These are phyloP conservation scores for Chrysoporthe deuterocubensis DNA, from an alignment of 2,329 filamentous ascomycete genomes.

Conservation along the genomic window DNA sequence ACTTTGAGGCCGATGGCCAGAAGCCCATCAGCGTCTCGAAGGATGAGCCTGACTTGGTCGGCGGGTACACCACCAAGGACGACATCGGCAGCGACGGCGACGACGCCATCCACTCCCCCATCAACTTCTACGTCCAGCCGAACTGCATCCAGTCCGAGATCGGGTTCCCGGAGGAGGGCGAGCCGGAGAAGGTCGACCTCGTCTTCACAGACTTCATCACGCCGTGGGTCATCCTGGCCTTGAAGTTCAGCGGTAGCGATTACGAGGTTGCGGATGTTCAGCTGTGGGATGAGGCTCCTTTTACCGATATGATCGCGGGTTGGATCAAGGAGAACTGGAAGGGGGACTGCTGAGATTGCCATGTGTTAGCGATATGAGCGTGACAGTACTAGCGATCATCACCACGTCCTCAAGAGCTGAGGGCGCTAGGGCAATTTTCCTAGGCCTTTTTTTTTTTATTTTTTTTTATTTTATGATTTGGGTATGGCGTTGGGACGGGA, in stretches of 20 bases:
- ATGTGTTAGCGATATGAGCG: background rate
- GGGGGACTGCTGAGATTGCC: slow-evolving; percentile 44
- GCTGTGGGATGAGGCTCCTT: slow-evolving; percentile 56
- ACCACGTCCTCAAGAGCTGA: slow-evolving; percentile 10
- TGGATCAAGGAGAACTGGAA: slow-evolving; percentile 67
- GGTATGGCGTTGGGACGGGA: too few species aligned
- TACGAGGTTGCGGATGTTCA: slow-evolving; percentile 53
- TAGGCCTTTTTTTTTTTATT: background rate
- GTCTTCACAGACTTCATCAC: slow-evolving; percentile 93
- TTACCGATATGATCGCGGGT: slow-evolving; percentile 58
- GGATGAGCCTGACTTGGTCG: slow-evolving; percentile 51
- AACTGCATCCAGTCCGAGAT: slow-evolving; percentile 79
- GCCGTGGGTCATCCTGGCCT: slow-evolving; percentile 76
- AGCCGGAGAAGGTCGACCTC: slow-evolving; percentile 78
- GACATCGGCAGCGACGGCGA: slow-evolving; percentile 85
- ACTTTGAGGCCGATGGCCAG: slow-evolving; percentile 33
- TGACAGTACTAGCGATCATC: background rate
- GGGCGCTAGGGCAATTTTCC: background rate
- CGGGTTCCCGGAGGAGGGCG: slow-evolving; percentile 57
- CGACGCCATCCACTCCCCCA: slow-evolving; percentile 79
- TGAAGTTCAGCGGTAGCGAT: slow-evolving; percentile 63
- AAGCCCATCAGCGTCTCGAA: slow-evolving; percentile 37
- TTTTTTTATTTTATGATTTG: too few species aligned
- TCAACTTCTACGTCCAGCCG: slow-evolving; percentile 77
- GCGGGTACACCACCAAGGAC: slow-evolving; percentile 88